Conservation (phyloP, 495 filamentous ascomycete genomes). For the Podospora didyma region DNA sequence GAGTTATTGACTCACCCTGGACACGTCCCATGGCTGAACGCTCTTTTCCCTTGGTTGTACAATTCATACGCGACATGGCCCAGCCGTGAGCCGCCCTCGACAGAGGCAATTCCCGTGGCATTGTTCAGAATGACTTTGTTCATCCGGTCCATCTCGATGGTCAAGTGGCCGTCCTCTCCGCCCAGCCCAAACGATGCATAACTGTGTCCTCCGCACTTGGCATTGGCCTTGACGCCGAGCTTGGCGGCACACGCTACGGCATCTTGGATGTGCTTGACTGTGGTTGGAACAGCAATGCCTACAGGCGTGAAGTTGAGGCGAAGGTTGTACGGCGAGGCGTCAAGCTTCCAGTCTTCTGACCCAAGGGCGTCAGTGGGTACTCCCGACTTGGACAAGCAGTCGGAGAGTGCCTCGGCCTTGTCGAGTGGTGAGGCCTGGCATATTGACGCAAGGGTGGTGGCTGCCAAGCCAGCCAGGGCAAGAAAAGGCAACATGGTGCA, state of each 20-base stretch:
- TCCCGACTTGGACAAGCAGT: slow-evolving; percentile 32
- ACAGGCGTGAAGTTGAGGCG: slow-evolving; percentile 35
- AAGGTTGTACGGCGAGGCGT: slow-evolving; percentile 38
- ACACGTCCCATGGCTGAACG: slow-evolving; percentile 44
- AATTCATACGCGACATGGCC: slow-evolving; percentile 41
- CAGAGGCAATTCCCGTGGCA: slow-evolving; percentile 35
- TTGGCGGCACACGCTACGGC: slow-evolving; percentile 37
- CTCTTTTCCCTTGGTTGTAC: slow-evolving; percentile 39
- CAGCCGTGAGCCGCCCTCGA: slow-evolving; percentile 36
- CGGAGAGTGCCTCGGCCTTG: slow-evolving; percentile 29
- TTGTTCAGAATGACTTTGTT: slow-evolving; percentile 37
- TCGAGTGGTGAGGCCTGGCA: slow-evolving; percentile 15
- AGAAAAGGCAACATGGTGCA: slow-evolving; percentile 13
- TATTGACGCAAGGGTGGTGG: slow-evolving; percentile 1
- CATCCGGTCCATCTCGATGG: slow-evolving; percentile 42
- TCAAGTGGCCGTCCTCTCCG: slow-evolving; percentile 44
- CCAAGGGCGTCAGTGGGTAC: slow-evolving; percentile 31
- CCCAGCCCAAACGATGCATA: slow-evolving; percentile 45
- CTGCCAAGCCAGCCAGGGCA: slow-evolving; percentile 22
- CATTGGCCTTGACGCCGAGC: slow-evolving; percentile 38
- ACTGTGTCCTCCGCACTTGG: slow-evolving; percentile 46
- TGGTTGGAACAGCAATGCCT: slow-evolving; percentile 37
- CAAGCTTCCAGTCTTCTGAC: slow-evolving; percentile 36
- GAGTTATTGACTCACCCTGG: slow-evolving; percentile 30
- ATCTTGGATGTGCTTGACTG: slow-evolving; percentile 34